Evolutionary conservation across 768 basidiomycete genomes (phyloP), one percentile per base, ranked within the genome.

Genomic region (Pulveroboletus sp.): DNA sequence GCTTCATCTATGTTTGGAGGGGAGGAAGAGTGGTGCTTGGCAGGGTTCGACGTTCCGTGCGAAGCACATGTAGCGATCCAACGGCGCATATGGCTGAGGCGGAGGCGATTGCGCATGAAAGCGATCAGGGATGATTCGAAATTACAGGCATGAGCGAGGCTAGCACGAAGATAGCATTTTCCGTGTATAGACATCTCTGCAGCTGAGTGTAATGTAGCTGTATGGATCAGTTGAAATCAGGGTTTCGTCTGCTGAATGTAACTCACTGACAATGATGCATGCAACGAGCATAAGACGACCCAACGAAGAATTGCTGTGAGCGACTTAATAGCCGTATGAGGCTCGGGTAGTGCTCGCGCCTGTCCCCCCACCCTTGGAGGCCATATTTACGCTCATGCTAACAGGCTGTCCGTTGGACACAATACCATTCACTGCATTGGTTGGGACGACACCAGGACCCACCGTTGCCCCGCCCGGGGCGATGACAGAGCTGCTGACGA

Each of bases 401-500:
- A 76, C 67, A 12, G 74, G 71, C 29, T 72, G 70, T 17, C 68
- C 68, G 9, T 60, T 67, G 17, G 60, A 43, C 7, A 56, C 51
- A 10, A 67, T 59, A 6, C 60, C 63, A 13, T 63, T 62, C 36
- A 61, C 60, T 8, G 45, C 54, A 20, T 53, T 56, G n/a, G 67
- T 7, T 17, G 69, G 64, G 47, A 63, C 63, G 31, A 65, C 57
- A 36, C 60, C 67, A 8, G 62, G 63, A 16, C 59, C 65, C 17
- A 66, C 66, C 3, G 66, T 55, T 24, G 67, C 54, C 5, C 64
- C 66, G 6, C 62, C 63, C 20, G 68, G 65, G 11, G 68, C 82
- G 47, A 86, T 78, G 31, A 78, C 82, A 0, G 77, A 74, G n/a
- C 75, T 78, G 5, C 85, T 84, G 1, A 89, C 84, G 29, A 89